Evolutionary conservation across 257 asterid genomes (phyloP), one percentile per base, ranked within the genome.

Genomic region (Penstemon barbatus): DNA sequence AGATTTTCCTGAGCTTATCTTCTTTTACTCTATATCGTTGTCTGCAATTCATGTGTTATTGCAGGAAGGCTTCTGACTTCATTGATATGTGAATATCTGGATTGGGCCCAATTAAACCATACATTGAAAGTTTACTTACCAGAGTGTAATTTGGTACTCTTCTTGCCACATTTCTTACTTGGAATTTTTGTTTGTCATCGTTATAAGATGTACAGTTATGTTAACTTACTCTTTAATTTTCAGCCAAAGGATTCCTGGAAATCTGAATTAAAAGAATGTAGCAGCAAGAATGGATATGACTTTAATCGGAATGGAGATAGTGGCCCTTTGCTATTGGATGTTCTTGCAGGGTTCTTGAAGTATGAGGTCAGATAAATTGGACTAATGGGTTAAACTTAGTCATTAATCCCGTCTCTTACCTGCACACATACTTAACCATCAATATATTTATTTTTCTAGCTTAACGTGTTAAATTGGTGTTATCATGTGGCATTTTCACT

Each of bases 331-430:
- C 96, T 94, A 78, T 83, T 94, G 88, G 99, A 94, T 76, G 97
- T 89, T 80, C 96, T 94, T 68, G 97, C 89, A 80, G 99, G 99
- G 65, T 94, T 94, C 83, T 81, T 94, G 92, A 94, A 94, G 81
- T 94, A 91, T 57, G 98, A 94, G 99, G 99, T 91, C 57, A 19
- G 86, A 77, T 79, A 52, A 41, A 62, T 54, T 61, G 38, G 25
- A 3, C 25, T 66, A 38, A 36, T 67, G 10, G 41, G 46, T 48
- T 49, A 42, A 5, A 36, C 55, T 57, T 53, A 57, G 46, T 53
- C 45, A 25, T 69, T 60, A 7, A 8, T 77, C 55, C 19, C 46
- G 7, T 63, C 40, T 43, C 11, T 65, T 44, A 7, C 69, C 46
- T 38, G n/a, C 6, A 4, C 50, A 70, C 50, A 33, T 66, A 65